Evolutionary conservation across 2,329 filamentous ascomycete genomes (phyloP).

Genomic region (Fusarium albidum): DNA sequence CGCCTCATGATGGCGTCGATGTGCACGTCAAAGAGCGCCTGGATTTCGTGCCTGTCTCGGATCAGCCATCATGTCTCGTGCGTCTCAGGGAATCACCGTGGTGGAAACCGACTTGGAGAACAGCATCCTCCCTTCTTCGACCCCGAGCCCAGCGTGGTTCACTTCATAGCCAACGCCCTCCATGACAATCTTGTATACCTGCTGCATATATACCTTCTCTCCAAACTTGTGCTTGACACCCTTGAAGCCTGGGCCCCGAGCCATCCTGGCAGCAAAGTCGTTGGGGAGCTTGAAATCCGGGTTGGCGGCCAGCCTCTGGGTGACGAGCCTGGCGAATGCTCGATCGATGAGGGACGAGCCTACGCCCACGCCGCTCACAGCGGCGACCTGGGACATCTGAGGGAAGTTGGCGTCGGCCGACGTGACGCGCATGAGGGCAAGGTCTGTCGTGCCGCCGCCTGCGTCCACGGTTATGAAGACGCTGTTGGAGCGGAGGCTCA

Average conservation of each 20-base stretch:
- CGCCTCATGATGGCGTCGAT: constrained; percentile 45
- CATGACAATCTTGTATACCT: constrained; percentile 51
- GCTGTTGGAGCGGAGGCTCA: constrained; percentile 48
- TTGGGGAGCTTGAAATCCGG: constrained; percentile 49
- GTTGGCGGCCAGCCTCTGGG: constrained; percentile 45
- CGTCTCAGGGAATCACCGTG: not conserved
- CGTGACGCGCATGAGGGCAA: constrained; percentile 53
- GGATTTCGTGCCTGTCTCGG: constrained; percentile 49
- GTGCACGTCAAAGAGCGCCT: constrained; percentile 50
- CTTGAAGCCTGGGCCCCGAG: constrained; percentile 49
- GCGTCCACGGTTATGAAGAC: constrained; percentile 56
- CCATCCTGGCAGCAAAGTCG: constrained; percentile 48
- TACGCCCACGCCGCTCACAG: constrained; percentile 55
- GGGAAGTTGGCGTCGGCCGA: constrained; percentile 39
- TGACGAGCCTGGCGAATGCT: constrained; percentile 50
- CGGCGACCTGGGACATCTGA: constrained; percentile 45
- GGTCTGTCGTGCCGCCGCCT: constrained; percentile 56
- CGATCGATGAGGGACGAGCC: constrained; percentile 56
- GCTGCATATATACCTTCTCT: constrained; percentile 51
- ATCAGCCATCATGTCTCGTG: not conserved
- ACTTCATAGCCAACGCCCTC: constrained; percentile 53
- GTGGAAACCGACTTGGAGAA: constrained; percentile 47
- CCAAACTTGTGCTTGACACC: constrained; percentile 54
- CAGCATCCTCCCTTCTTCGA: constrained; percentile 52
- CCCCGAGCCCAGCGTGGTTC: constrained; percentile 46